Evolutionary conservation across 2,329 filamentous ascomycete genomes (phyloP).

Genomic region (Claviceps monticola): DNA sequence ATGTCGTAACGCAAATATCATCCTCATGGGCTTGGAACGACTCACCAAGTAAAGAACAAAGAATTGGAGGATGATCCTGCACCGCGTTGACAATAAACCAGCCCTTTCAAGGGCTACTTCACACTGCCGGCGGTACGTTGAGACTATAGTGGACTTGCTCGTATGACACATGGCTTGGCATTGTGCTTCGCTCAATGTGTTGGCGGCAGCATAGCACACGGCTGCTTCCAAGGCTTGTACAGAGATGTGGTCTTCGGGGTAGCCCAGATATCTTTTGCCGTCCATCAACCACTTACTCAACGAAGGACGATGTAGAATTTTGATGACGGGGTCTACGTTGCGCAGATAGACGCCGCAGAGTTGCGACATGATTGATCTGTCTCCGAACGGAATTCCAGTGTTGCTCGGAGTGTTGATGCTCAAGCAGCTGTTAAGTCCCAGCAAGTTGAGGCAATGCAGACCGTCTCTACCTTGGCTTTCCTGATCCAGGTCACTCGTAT

Average conservation of each 20-base stretch:
- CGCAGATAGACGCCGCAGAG: constrained; percentile 5
- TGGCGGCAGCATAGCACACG: constrained; percentile 12
- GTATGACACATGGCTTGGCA: constrained; percentile 8
- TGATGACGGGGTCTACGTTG: constrained; percentile 9
- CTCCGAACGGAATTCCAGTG: background rate
- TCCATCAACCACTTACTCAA: constrained; percentile 9
- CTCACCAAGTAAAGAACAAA: constrained; percentile 16
- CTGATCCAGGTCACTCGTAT: background rate
- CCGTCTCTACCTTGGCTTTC: background rate
- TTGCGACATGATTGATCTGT: background rate
- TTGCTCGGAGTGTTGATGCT: background rate
- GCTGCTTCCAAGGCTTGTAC: constrained; percentile 9
- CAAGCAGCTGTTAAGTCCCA: background rate
- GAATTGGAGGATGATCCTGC: constrained; percentile 15
- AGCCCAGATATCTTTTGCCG: constrained; percentile 11
- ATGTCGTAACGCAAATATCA: background rate
- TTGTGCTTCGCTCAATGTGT: constrained; percentile 13
- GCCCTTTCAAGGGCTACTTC: constrained; percentile 10
- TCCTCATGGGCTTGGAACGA: background rate
- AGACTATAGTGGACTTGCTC: constrained; percentile 7
- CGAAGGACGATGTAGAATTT: constrained; percentile 8
- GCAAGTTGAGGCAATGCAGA: background rate
- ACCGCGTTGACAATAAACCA: constrained; percentile 12
- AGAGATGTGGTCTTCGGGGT: constrained; percentile 8
- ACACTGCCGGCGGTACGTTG: constrained; percentile 6